Evolutionary conservation across 2,329 filamentous ascomycete genomes (phyloP), one percentile per base, ranked within the genome.

Genomic region (Ceratocystis huliohia): DNA sequence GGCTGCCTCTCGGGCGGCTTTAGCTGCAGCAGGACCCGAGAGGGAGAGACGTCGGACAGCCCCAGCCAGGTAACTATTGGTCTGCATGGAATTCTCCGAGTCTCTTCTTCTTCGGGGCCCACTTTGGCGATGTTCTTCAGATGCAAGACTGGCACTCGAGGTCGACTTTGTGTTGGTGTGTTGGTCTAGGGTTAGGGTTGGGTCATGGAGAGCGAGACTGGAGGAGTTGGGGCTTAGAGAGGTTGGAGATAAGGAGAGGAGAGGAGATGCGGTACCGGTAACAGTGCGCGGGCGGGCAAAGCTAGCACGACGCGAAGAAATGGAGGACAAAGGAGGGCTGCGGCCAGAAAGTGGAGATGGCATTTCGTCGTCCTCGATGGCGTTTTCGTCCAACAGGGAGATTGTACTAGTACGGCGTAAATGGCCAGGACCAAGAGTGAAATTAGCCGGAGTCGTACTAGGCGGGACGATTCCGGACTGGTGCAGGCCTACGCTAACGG

Each of bases 351-450:
- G 45, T 33, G 69, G 64, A 33, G 78, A 75, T 48, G 79, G 76
- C 65, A 79, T 77, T 25, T 86, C 84, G 53, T 86, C 84, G 68
- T 92, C 88, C 69, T 90, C 87, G 68, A 88, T 82, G 62, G 87
- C 88, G 71, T 78, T 87, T 75, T 92, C 89, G 70, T 92, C 88
- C 69, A 87, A 80, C 1, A 82, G 82, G 2, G 83, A 85, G 65
- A 80, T 84, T 72, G 88, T 90, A 75, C 88, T 91, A 66, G 82
- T 82, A 67, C 85, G 84, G 68, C 86, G 82, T 68, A 83, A 73
- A 70, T 77, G 78, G 46, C 46, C 65, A 7, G 48, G 63, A n/a
- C 30, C 48, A 46, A 65, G 50, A 20, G 25, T 65, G 53, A 56
- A 65, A 37, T 50, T 65, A 71, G 82, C 80, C 56, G 80, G 76